Base-by-base conservation (phyloP, 176 grass and related monocot species). In the Zea luxurians region DNA sequence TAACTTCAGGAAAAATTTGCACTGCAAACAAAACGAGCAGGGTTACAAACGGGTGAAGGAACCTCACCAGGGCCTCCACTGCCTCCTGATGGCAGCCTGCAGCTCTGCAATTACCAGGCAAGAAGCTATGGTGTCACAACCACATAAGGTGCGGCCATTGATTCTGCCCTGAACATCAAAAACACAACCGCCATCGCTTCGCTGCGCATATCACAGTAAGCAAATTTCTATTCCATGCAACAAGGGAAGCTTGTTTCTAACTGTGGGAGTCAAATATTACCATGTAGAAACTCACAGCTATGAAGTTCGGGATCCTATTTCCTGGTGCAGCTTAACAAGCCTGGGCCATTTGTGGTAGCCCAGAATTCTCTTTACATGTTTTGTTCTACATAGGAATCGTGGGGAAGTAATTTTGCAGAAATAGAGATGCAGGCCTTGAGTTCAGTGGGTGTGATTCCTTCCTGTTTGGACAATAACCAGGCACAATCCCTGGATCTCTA, bases 241-340 rank as follows among this genome's bases (percentile, higher is more conserved):
- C 55, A 64, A 18, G 55, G 7, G 47, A n/a, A 41, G 20, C 4
- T 68, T 38, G 44, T 75, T 15, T 38, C 47, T 65, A 58, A 42
- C n/a, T 64, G 17, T 37, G 21, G 13, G 7, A 35, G 65, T 64
- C 42, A 48, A 61, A 63, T 83, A 70, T 70, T 91, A 94, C 96
- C 96, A 98, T 98, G 86, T 98, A 98, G 71, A 94, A 98, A 68
- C 95, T 95, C 55, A 98, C 85, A 82, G 96, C 87, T 77, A 98
- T 58, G 57, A 89, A 98, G 82, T 94, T 98, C 0, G 96, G 96
- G 83, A 92, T 89, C 85, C 84, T 88, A 85, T 90, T 98, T 78
- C 89, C 96, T 66, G 96, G 85, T 71, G 88, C 92, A 82, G 79
- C 83, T 86, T 92, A 98, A 75, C 96, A 98, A 46, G 88, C 57